Conservation (phyloP, 306 rosid genomes). For the Quillaja saponaria region DNA sequence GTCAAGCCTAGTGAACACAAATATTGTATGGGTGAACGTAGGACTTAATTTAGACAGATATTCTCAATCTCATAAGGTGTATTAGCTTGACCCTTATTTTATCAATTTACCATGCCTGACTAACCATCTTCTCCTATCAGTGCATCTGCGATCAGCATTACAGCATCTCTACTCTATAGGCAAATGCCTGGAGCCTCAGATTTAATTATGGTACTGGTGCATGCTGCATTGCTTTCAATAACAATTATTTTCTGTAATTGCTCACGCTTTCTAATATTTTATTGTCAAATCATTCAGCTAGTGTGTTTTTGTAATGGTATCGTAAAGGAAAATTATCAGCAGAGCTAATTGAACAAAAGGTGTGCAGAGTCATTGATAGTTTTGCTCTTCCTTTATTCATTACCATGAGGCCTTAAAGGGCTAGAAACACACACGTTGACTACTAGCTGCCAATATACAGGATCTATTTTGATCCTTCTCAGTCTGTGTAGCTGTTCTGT, state of each 20-base stretch:
- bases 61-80: too few species aligned
- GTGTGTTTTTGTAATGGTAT: neutral
- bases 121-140: neutral
- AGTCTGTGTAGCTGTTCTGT: too few species aligned
- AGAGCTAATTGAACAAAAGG: neutral
- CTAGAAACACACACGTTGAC: too few species aligned
- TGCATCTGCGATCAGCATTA: neutral
- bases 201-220: slow-evolving; percentile 12
- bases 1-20: neutral
- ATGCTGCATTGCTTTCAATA: slow-evolving; percentile 1
- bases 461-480: too few species aligned
- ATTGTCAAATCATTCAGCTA: too few species aligned
- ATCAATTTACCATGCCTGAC: slow-evolving; percentile 6
- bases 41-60: slow-evolving; percentile 5
- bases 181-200: neutral
- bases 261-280: neutral
- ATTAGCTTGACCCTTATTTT: neutral
- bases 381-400: too few species aligned
- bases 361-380: neutral
- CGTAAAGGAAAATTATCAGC: neutral
- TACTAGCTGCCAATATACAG: too few species aligned
- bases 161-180: neutral
- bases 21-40: neutral
- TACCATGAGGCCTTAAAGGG: too few species aligned
- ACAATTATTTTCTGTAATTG: neutral